Evolutionary conservation across 768 basidiomycete genomes (phyloP).

Genomic region (Phaffia australis): DNA sequence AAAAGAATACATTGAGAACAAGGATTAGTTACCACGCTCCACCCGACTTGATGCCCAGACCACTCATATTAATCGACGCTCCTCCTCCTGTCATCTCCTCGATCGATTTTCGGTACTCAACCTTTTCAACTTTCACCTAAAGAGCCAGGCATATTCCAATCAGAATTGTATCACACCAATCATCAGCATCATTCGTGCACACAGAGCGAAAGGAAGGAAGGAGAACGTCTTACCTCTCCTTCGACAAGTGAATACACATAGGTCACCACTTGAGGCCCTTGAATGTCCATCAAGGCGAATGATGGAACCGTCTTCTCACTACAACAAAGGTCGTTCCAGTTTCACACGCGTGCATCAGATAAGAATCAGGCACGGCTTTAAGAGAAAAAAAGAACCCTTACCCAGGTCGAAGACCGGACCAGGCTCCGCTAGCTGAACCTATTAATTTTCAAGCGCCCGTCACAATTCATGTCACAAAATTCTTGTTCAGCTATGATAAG

Average conservation of each 20-base stretch:
- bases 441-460: slow-evolving; percentile 33
- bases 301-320: slow-evolving; percentile 78
- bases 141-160: neutral
- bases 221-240: slow-evolving; percentile 56
- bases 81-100: slow-evolving; percentile 14
- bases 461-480: neutral
- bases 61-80: neutral
- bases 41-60: too few species aligned
- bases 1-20: too few species aligned
- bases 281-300: slow-evolving; percentile 95
- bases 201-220: neutral
- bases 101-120: slow-evolving; percentile 36
- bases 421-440: slow-evolving; percentile 88
- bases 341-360: neutral
- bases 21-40: too few species aligned
- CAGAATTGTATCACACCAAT: neutral
- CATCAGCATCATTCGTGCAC: neutral
- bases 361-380: neutral
- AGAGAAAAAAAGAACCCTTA: slow-evolving; percentile 34
- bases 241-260: slow-evolving; percentile 94
- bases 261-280: slow-evolving; percentile 91
- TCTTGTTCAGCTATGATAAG: neutral
- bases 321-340: neutral
- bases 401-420: slow-evolving; percentile 67
- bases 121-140: slow-evolving; percentile 41